Evolutionary conservation across 352 stramenopile genomes (phyloP).

Genomic region (Pythium vanterpoolii): DNA sequence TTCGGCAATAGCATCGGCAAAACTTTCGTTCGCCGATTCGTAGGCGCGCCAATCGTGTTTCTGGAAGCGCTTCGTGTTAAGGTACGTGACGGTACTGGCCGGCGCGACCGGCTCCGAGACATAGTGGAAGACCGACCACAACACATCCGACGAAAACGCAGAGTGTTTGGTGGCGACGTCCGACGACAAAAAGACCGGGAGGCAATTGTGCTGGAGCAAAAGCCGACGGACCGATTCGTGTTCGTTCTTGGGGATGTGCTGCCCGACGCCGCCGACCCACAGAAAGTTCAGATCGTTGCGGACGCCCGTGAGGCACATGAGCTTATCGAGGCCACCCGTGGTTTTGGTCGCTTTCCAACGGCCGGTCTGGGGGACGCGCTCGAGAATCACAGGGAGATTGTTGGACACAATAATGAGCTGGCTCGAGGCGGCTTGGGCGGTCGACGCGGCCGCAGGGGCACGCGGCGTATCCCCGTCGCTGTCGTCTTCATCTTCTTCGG

Average conservation of each 20-base stretch:
- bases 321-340: constrained; percentile 82
- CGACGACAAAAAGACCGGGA: constrained; percentile 83
- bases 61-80: constrained; percentile 78
- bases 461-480: constrained; percentile 41
- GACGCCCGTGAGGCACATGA: constrained; percentile 76
- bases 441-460: not conserved
- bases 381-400: constrained; percentile 71
- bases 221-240: constrained; percentile 68
- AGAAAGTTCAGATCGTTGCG: constrained; percentile 67
- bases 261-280: constrained; percentile 89
- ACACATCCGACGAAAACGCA: constrained; percentile 86
- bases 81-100: constrained; percentile 33
- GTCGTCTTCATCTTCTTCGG: constrained; percentile 52
- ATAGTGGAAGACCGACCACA: constrained; percentile 92
- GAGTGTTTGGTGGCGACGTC: constrained; percentile 85
- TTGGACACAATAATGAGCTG: constrained; percentile 90
- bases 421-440: constrained; percentile 18
- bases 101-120: constrained; percentile 68
- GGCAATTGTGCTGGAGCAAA: constrained; percentile 82
- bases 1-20: constrained; percentile 80
- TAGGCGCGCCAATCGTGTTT: constrained; percentile 88
- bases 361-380: constrained; percentile 70
- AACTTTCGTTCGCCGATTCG: constrained; percentile 84
- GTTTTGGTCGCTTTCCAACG: constrained; percentile 84
- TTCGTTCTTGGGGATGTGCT: constrained; percentile 82